Evolutionary conservation across 2,329 filamentous ascomycete species (phyloP).

Genomic region (Penicillium crustosum): DNA sequence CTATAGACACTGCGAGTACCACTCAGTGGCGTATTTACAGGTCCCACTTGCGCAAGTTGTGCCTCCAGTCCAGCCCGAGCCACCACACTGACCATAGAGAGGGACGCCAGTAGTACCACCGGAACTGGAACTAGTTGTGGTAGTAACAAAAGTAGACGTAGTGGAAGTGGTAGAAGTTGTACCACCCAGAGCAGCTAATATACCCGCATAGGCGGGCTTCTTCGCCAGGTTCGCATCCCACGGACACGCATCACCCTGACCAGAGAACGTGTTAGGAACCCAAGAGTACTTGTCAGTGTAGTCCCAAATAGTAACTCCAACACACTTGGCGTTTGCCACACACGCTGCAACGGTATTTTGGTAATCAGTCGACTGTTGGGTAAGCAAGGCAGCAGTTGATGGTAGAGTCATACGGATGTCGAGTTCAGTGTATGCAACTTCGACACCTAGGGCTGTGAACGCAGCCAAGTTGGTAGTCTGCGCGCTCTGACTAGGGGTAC

Average conservation of each 20-base stretch:
- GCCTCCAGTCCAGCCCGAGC: conserved; percentile 29
- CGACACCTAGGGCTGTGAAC: conserved; percentile 43
- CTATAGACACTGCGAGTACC: conserved; percentile 35
- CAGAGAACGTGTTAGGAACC: conserved; percentile 46
- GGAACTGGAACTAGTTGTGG: conserved; percentile 17
- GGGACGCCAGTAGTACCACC: conserved; percentile 17
- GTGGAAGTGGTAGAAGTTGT: conserved; percentile 11
- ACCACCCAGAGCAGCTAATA: conserved; percentile 30
- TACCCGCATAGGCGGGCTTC: conserved; percentile 49
- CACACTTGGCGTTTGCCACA: conserved; percentile 30
- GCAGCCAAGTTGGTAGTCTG: conserved; percentile 41
- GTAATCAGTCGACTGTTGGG: conserved; percentile 37
- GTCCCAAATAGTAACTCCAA: conserved; percentile 44
- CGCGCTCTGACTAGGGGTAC: conserved; percentile 41
- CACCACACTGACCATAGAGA: conserved; percentile 32
- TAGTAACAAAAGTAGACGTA: conserved; percentile 13
- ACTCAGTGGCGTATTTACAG: conserved; percentile 29
- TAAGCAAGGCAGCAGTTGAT: conserved; percentile 25
- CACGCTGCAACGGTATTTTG: conserved; percentile 33
- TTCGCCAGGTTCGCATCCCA: conserved; percentile 50
- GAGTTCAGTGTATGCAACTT: conserved; percentile 46
- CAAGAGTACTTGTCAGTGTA: conserved; percentile 50
- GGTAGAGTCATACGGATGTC: conserved; percentile 50
- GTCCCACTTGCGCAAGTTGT: conserved; percentile 29
- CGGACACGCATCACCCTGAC: conserved; percentile 45